Base-by-base conservation (phyloP, 2,329 filamentous ascomycete genomes). In the Plenodomus biglobosus region DNA sequence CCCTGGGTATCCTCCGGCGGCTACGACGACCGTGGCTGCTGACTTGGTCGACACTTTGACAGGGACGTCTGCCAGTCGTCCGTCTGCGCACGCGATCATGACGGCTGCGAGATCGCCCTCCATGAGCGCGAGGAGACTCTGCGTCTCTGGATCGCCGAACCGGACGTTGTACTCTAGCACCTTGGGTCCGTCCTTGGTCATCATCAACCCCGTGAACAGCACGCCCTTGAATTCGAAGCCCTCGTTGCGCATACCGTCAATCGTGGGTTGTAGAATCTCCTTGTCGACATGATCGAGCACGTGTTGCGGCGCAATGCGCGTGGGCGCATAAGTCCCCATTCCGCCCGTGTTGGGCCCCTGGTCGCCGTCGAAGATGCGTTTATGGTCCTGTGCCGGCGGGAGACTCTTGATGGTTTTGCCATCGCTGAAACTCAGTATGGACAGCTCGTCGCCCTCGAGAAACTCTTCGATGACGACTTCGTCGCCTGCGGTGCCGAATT, bases 381-480 rank as follows among this genome's bases (percentile, higher is more conserved):
- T 97, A 78, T 99, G 94, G 71, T 97, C 94, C 73, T 99, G 94
- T 1, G 92, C 92, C 1, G 94, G 87, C 4, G 92, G 92, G 8
- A 97, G 79, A 8, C 87, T 90, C 66, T 84, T 82, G 69, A 95
- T 88, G 1, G 86, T 87, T 68, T 88, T 87, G 42, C 94, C 94
- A 68, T 99, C 94, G 65, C 86, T 90, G 75, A 99, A 96, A 24
- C 87, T 90, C 40, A 99, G 78, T 56, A 99, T 88, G 66, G 88
- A 94, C 53, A 97, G 80, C 74, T 99, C 94, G 56, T 97, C 90
- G 38, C 94, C 94, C 52, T 89, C 84, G 27, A 99, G 78, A 60
- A 88, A 94, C 73, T 99, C 92, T 72, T 99, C 94, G 55, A 99
- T 92, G 37, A 99, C 92, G 17, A 99, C 90, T 72, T 95, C 89